phyloP scores from a whole-genome alignment of 495 filamentous ascomycete species.

The Chaetomium fimeti region DNA sequence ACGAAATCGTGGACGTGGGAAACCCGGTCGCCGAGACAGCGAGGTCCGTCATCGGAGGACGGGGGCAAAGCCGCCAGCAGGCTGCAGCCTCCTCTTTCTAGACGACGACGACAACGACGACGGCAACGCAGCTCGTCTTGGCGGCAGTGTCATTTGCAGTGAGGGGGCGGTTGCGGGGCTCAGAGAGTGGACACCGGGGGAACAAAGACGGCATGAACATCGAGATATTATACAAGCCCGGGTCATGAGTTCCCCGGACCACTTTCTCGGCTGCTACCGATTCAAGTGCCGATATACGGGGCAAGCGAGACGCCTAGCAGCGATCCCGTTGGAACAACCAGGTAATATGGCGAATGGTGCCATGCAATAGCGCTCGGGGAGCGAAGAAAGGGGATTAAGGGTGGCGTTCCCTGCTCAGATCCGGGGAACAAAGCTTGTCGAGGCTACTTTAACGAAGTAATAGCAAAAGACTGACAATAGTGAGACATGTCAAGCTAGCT shows the following conservation, averaged over 20 bases:
- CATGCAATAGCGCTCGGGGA: not conserved
- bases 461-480: no score
- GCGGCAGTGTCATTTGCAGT: not conserved
- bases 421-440: not conserved
- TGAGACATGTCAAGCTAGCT: no score
- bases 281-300: not conserved
- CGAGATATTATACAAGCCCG: constrained; percentile 32
- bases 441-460: no score
- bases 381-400: no score
- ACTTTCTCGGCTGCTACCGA: not conserved
- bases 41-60: constrained; percentile 21
- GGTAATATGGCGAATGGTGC: not conserved
- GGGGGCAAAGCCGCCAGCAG: not conserved
- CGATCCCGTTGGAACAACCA: constrained; percentile 1
- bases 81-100: not conserved
- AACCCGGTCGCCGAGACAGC: constrained; percentile 1
- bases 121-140: not conserved
- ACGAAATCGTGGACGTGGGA: not conserved
- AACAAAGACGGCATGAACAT: constrained; percentile 22
- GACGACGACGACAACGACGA: not conserved
- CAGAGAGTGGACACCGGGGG: constrained; percentile 10
- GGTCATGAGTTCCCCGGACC: constrained; percentile 31
- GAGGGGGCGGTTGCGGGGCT: not conserved
- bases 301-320: not conserved
- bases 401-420: no score